Evolutionary conservation across 2,329 filamentous ascomycete species (phyloP).

Genomic region (Colletotrichum eremochloae): DNA sequence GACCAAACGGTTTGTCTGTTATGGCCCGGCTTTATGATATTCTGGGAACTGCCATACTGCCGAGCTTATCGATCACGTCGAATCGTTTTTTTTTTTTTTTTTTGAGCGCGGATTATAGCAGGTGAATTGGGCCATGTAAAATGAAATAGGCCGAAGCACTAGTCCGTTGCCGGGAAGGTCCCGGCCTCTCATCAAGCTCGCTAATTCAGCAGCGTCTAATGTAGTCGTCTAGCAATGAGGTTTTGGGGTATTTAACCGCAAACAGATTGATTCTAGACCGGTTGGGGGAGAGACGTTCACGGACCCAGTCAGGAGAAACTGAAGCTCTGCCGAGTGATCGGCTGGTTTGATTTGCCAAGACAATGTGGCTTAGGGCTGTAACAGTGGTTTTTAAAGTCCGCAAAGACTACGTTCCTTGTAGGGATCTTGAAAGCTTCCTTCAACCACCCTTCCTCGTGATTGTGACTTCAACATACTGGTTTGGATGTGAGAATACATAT

Average conservation of each 20-base stretch:
- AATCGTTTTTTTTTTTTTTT: no score
- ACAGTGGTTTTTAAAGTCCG: not conserved
- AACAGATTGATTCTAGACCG: not conserved
- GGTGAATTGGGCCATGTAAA: no score
- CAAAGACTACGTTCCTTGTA: not conserved
- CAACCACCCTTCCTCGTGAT: not conserved
- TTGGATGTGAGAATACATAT: not conserved
- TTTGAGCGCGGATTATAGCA: no score
- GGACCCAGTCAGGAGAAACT: not conserved
- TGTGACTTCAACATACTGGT: not conserved
- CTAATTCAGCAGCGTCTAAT: not conserved
- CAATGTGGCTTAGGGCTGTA: constrained; percentile 23
- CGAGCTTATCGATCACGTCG: no score
- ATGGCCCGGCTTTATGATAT: no score
- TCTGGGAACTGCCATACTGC: no score
- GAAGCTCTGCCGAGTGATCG: not conserved
- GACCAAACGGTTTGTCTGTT: no score
- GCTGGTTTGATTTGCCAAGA: constrained; percentile 16
- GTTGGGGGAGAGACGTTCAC: not conserved
- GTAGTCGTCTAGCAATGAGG: no score
- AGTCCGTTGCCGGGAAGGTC: no score
- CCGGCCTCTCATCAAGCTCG: no score
- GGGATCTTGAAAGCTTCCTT: not conserved
- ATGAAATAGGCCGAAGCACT: no score
- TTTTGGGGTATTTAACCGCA: no score